Percentiles rank a stretch among this genome's conserved stretches.
Evolutionary conservation across 345 rosid species (phyloP).

Genomic region (rapeseed (Brassica napus)): DNA sequence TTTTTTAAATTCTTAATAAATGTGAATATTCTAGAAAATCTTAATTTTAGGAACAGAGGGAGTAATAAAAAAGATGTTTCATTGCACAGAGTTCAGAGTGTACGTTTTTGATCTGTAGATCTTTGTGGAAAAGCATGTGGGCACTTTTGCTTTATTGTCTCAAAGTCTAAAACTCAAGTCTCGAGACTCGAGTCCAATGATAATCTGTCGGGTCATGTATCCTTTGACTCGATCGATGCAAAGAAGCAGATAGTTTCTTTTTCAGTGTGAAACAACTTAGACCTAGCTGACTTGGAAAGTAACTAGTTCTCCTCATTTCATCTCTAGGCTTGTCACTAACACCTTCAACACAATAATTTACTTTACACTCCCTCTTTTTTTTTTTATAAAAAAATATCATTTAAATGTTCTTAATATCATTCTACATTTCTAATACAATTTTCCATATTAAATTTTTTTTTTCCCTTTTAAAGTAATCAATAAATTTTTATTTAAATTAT

Average conservation of each 20-base stretch:
- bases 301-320: not conserved
- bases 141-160: slow-evolving; percentile 41
- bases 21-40: no score
- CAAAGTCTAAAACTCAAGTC: not conserved
- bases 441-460: no score
- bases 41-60: no score
- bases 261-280: not conserved
- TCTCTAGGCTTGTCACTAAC: not conserved
- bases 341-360: not conserved
- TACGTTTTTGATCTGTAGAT: slow-evolving; percentile 34
- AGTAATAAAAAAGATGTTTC: not conserved
- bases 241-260: not conserved
- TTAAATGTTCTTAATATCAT: no score
- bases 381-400: no score
- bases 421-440: no score
- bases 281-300: not conserved
- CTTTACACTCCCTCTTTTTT: no score
- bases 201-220: slow-evolving; percentile 31
- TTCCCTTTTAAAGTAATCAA: no score
- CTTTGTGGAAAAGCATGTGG: slow-evolving; percentile 24
- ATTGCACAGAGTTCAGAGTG: slow-evolving; percentile 36
- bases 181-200: slow-evolving; percentile 38
- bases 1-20: no score
- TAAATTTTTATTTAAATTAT: no score
- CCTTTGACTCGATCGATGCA: slow-evolving; percentile 4